Percentiles rank a stretch among this genome's conserved stretches.
phyloP scores from a whole-genome alignment of 2,329 filamentous ascomycete species.

The Clarireedia paspali region DNA sequence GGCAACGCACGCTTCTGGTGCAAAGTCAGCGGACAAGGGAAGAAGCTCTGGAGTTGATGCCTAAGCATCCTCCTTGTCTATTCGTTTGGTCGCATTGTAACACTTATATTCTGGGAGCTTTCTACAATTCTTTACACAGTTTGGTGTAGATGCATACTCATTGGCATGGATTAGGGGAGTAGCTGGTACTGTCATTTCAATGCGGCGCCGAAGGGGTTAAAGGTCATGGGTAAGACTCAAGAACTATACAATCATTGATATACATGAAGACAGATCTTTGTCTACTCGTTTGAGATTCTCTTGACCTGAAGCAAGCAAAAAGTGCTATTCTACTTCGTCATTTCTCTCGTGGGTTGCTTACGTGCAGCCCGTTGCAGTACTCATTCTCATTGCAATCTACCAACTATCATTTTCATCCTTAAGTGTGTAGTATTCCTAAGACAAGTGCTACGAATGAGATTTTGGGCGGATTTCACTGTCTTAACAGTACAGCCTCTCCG shows the following conservation, averaged over 20 bases:
- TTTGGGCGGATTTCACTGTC: no score
- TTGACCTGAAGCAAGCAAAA: no score
- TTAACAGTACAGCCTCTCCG: no score
- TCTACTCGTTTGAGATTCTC: no score
- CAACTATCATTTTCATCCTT: no score
- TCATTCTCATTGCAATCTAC: no score
- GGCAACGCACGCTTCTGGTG: conserved; percentile 21
- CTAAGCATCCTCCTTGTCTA: neutral
- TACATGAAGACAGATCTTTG: neutral
- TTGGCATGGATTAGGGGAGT: neutral
- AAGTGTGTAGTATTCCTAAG: no score
- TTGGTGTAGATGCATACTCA: conserved; percentile 1
- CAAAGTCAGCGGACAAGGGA: conserved; percentile 9
- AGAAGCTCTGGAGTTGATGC: conserved; percentile 18
- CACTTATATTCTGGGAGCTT: neutral
- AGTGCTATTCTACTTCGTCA: no score
- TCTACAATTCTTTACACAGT: neutral
- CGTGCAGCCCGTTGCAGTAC: no score
- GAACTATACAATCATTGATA: neutral
- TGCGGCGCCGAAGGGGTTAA: neutral
- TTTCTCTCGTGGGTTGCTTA: no score
- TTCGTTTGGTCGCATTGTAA: neutral
- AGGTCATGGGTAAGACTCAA: neutral
- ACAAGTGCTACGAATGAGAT: no score
- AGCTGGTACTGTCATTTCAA: neutral